Evolutionary conservation across 2,329 filamentous ascomycete species (phyloP).

Genomic region (Ceratocystis lukuohia): DNA sequence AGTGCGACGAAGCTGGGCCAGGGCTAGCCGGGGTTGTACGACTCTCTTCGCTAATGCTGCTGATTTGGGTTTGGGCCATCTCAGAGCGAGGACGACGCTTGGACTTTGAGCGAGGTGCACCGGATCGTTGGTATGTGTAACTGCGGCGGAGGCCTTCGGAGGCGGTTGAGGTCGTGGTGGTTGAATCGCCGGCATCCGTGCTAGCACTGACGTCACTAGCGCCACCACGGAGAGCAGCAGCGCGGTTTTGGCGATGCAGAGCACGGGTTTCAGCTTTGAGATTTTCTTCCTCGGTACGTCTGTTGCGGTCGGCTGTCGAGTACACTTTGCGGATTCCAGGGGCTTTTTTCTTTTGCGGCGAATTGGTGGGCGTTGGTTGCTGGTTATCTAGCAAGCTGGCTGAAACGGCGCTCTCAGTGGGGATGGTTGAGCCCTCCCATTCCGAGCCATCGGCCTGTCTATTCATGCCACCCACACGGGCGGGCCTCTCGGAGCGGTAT

Average conservation of each 20-base stretch:
- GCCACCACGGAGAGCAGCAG: conserved; percentile 16
- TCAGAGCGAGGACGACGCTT: conserved; percentile 24
- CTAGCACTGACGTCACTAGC: conserved; percentile 15
- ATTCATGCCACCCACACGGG: conserved; percentile 81
- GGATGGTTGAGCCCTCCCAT: conserved; percentile 62
- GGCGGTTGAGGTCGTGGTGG: conserved; percentile 11
- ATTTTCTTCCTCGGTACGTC: conserved; percentile 39
- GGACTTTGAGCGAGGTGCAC: conserved; percentile 21
- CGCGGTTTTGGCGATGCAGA: conserved; percentile 40
- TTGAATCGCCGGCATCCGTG: background rate
- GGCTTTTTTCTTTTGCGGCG: conserved; percentile 33
- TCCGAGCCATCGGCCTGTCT: conserved; percentile 62
- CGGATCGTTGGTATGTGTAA: conserved; percentile 39
- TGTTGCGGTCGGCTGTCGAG: conserved; percentile 43
- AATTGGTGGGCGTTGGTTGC: conserved; percentile 43
- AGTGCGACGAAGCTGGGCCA: background rate
- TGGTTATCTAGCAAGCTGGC: conserved; percentile 48
- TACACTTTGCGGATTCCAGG: conserved; percentile 49
- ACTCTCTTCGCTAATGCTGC: conserved; percentile 21
- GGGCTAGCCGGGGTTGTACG: background rate
- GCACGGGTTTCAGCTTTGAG: conserved; percentile 43
- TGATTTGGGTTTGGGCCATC: conserved; percentile 16
- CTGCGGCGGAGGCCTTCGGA: conserved; percentile 30
- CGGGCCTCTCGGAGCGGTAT: conserved; percentile 77
- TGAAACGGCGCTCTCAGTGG: conserved; percentile 48